Conservation (phyloP, 2,329 filamentous ascomycete species). For the Hypoxylon sp. region DNA sequence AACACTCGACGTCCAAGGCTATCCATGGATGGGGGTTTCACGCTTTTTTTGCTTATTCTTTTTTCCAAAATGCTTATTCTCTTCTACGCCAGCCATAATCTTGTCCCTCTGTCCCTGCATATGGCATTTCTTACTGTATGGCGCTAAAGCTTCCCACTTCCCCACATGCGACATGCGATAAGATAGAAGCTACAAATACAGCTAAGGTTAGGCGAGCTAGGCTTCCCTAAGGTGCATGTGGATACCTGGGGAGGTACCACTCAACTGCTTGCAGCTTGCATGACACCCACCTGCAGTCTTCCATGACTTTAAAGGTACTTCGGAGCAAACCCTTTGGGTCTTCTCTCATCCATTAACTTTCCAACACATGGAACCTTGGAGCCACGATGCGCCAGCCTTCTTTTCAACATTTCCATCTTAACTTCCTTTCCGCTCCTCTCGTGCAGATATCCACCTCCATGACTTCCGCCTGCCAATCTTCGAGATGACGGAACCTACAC, state of each 20-base stretch:
- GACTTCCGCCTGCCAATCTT: constrained; percentile 40
- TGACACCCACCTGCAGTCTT: constrained; percentile 46
- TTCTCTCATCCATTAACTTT: constrained; percentile 36
- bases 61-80: constrained; percentile 13
- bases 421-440: constrained; percentile 22
- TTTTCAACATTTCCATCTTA: constrained; percentile 37
- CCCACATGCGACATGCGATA: constrained; percentile 51
- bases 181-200: constrained; percentile 47
- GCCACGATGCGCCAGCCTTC: constrained; percentile 50
- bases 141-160: constrained; percentile 33
- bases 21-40: background rate
- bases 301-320: constrained; percentile 35
- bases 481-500: constrained; percentile 51
- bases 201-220: constrained; percentile 31
- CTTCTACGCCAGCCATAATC: constrained; percentile 4
- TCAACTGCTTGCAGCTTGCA: constrained; percentile 45
- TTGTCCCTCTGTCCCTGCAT: constrained; percentile 41
- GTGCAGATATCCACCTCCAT: constrained; percentile 40
- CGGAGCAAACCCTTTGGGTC: constrained; percentile 31
- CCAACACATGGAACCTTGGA: constrained; percentile 38
- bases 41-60: constrained; percentile 20
- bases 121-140: constrained; percentile 24
- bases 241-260: constrained; percentile 41
- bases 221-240: constrained; percentile 30
- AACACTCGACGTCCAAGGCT: background rate